Evolutionary conservation across 208 protist species (phyloP), one percentile per base, ranked within the genome.

Genomic region (Trypanosoma cruzi): DNA sequence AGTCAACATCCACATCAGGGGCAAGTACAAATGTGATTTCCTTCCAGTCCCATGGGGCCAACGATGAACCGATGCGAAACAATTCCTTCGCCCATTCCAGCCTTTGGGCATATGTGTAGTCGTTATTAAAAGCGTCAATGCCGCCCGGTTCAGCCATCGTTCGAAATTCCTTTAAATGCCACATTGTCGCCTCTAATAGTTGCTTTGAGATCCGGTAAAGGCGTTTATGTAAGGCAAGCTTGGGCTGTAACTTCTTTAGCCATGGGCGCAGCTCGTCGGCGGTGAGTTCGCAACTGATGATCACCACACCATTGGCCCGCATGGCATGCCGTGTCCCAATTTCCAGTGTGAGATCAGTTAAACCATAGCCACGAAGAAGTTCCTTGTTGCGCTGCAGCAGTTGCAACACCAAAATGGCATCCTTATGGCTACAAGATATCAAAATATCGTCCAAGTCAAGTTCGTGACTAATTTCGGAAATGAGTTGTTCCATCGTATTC

Each of bases 131-230:
- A 11, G 82, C 85, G 50, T 97, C 93, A 34, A 97, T 83, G 31
- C 88, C 90, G 32, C 68, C 89, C 6, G 90, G 90, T 61, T 93
- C 80, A 16, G 84, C 82, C 73, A 91, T 87, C 29, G 82, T 71
- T 37, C 87, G 86, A 61, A 96, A 95, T 67, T 96, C 81, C 66
- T 90, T 93, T 20, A 97, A 58, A 52, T 96, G 89, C 87, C 90
- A 96, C 88, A 89, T 88, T 32, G 93, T 97, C 49, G 90, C 82
- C 81, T 97, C 88, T 26, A 97, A 74, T 85, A 96, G 86, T 68
- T 90, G 81, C 71, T 94, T 95, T 31, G 90, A 86, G 31, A 94
- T 66, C 18, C 75, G 65, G 78, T 97, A 97, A 8, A 97, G 82
- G 63, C 91, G 77, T 62, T 89, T 75, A 72, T 97, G 92, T 53